Evolutionary conservation across 2,329 filamentous ascomycete genomes (phyloP), one percentile per base, ranked within the genome.

Genomic region (Xylaria sp.): DNA sequence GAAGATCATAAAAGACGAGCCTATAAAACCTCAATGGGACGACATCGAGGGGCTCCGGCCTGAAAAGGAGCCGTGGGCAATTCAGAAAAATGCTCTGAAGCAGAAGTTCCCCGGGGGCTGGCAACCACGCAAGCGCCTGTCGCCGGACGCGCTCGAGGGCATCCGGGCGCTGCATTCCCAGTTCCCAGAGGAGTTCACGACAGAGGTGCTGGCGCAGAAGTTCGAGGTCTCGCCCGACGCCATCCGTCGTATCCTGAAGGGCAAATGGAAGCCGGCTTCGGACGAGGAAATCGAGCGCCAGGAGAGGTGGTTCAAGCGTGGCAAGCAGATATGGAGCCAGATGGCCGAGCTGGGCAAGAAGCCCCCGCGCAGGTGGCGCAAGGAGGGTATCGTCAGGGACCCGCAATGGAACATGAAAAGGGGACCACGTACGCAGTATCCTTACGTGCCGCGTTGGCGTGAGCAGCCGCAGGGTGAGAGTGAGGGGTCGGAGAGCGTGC

Each of bases 201-300:
- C 89, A 0, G 72, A 80, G 16, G 80, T 85, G 29, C 84, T 97
- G 13, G 85, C 93, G 0, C 68, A 85, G 1, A 85, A 91, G 63
- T 99, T 97, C 73, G 80, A 92, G 70, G 79, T 97, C n/a, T 92
- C 91, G 0, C 79, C 90, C 2, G 94, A 99, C 70, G 90, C 87
- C 1, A 90, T 97, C 54, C 86, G 92, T 9, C 84, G 94, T 34
- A 96, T 99, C 48, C 76, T 99, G 57, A 91, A 84, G 75, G 85
- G 83, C 70, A 92, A 90, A 56, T 94, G 90, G 87, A 73, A 74
- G 64, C 86, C 90, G 2, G 77, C 69, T 7, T 66, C 79, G 22
- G 77, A 79, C 21, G 81, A 87, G 65, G 82, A 86, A 56, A 69
- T 78, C 55, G 74, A 80, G 2, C 78, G 85, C 50, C 81, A 86